Conservation (phyloP, 2,329 filamentous ascomycete genomes). For the Sporothrix brunneoviolacea region DNA sequence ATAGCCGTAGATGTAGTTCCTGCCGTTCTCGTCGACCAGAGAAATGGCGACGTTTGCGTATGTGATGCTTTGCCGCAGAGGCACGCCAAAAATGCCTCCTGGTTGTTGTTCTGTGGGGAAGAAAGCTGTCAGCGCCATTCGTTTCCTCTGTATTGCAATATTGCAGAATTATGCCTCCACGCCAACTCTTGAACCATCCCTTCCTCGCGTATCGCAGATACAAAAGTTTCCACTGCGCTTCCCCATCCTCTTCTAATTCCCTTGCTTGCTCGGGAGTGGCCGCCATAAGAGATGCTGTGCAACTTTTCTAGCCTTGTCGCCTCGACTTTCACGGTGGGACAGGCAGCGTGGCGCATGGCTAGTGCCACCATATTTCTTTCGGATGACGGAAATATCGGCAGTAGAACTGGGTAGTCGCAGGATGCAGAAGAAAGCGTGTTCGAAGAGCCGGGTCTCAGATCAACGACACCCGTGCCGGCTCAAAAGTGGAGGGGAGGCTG, state of each 20-base stretch:
- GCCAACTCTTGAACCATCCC: neutral
- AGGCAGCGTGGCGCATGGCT: conserved; percentile 10
- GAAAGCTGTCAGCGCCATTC: neutral
- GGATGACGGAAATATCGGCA: neutral
- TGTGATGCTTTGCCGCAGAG: conserved; percentile 86
- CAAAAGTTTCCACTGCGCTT: too few species aligned
- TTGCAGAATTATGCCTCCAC: neutral
- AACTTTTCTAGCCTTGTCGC: conserved; percentile 13
- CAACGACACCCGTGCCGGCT: neutral
- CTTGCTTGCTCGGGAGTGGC: conserved; percentile 18
- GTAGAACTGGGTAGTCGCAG: neutral
- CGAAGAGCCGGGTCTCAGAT: neutral
- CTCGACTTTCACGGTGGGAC: neutral
- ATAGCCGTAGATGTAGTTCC: conserved; percentile 97
- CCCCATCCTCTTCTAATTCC: neutral
- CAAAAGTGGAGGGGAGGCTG: neutral
- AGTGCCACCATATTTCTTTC: conserved; percentile 5
- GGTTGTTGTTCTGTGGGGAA: conserved; percentile 37
- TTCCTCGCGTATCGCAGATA: too few species aligned
- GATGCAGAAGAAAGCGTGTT: neutral
- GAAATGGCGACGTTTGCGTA: conserved; percentile 99
- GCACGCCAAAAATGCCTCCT: conserved; percentile 88
- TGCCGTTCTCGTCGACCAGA: conserved; percentile 81
- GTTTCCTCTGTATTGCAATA: too few species aligned
- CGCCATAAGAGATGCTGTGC: conserved; percentile 11